phyloP scores from a whole-genome alignment of 352 stramenopile genomes.

The Pythium phragmiticola region DNA sequence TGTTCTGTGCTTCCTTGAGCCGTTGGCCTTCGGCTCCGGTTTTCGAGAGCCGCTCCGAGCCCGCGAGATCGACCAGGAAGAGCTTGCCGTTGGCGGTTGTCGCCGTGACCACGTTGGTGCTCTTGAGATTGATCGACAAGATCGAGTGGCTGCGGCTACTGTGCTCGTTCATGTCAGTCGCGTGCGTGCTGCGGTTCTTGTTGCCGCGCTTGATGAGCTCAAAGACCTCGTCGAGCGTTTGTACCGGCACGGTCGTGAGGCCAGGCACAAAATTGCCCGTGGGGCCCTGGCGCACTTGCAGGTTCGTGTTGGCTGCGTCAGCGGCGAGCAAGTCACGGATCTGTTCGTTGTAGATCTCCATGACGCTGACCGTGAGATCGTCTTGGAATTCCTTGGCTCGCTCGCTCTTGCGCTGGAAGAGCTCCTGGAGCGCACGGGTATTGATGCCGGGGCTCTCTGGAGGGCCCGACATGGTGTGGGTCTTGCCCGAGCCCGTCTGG shows the following conservation, averaged over 20 bases:
- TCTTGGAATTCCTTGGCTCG: constrained; percentile 80
- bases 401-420: constrained; percentile 73
- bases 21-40: constrained; percentile 83
- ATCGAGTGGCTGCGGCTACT: constrained; percentile 88
- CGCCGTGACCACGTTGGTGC: constrained; percentile 77
- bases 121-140: constrained; percentile 84
- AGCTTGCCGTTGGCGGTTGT: constrained; percentile 72
- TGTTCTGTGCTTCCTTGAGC: constrained; percentile 92
- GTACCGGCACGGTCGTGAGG: constrained; percentile 70
- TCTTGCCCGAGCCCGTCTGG: constrained; percentile 87
- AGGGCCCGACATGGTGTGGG: constrained; percentile 79
- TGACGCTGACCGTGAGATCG: constrained; percentile 88
- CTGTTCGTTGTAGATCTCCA: constrained; percentile 98
- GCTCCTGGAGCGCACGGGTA: constrained; percentile 75
- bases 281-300: constrained; percentile 79
- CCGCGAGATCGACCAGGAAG: constrained; percentile 89
- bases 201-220: constrained; percentile 84
- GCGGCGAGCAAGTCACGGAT: constrained; percentile 92
- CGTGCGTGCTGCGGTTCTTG: constrained; percentile 84
- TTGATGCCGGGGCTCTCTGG: constrained; percentile 80
- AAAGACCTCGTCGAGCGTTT: constrained; percentile 80
- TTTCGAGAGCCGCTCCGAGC: constrained; percentile 88
- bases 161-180: constrained; percentile 90
- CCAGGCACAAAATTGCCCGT: constrained; percentile 86
- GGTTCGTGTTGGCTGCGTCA: constrained; percentile 73